Conservation (phyloP, 768 basidiomycete genomes). For the Trametopsis cervina region DNA sequence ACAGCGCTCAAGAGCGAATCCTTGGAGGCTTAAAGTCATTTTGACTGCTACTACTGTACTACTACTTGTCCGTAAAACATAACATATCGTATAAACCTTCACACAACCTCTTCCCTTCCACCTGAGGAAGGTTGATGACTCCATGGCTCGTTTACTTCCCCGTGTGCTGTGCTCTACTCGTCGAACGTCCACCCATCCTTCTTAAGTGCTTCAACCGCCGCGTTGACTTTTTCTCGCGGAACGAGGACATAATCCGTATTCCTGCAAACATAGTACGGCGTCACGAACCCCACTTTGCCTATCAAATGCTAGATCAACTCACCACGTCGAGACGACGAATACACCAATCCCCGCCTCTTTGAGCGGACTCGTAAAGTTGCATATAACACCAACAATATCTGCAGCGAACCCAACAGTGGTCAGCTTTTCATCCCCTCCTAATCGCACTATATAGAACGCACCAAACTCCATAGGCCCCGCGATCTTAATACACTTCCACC, state of each 20-base stretch:
- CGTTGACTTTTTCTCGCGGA: constrained; percentile 33
- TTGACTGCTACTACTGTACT: too few species aligned
- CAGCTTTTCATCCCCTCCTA: too few species aligned
- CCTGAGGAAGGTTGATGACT: too few species aligned
- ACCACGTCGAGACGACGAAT: constrained; percentile 63
- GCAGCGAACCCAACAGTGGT: too few species aligned
- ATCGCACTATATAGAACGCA: too few species aligned
- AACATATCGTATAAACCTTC: too few species aligned
- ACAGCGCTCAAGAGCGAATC: too few species aligned
- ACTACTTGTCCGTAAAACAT: too few species aligned
- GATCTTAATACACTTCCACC: constrained; percentile 56
- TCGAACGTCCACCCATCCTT: constrained; percentile 43
- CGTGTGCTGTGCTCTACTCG: not conserved
- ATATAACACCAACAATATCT: constrained; percentile 54
- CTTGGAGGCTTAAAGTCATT: too few species aligned
- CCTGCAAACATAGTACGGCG: constrained; percentile 36
- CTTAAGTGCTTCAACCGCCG: constrained; percentile 36
- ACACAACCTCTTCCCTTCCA: too few species aligned
- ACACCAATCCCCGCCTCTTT: constrained; percentile 45
- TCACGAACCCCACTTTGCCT: too few species aligned
- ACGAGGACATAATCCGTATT: constrained; percentile 64
- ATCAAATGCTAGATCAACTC: constrained; percentile 15
- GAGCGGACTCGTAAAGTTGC: constrained; percentile 46
- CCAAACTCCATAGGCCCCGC: constrained; percentile 64
- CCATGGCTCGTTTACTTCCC: too few species aligned